phyloP scores from a whole-genome alignment of 2,329 filamentous ascomycete species.

The Epichloe typhina region DNA sequence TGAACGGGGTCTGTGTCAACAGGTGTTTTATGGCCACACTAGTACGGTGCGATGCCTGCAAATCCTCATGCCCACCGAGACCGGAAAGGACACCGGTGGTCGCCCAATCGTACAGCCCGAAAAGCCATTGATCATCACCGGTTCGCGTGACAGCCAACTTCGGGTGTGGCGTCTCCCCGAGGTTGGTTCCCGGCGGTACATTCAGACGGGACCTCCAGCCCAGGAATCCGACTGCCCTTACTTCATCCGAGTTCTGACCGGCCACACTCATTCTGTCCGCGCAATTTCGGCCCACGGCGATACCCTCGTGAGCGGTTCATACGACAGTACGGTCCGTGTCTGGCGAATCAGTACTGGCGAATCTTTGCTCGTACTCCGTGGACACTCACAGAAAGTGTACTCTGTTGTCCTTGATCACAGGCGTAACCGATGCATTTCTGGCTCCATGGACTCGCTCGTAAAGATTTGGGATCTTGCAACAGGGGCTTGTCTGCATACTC shows the following conservation, averaged over 20 bases:
- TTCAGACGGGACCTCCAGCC: conserved; percentile 62
- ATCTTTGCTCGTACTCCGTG: conserved; percentile 66
- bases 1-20: conserved; percentile 78
- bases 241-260: conserved; percentile 75
- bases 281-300: conserved; percentile 92
- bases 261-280: conserved; percentile 86
- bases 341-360: conserved; percentile 98
- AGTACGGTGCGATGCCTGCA: conserved; percentile 93
- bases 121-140: conserved; percentile 92
- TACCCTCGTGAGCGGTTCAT: conserved; percentile 92
- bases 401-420: conserved; percentile 88
- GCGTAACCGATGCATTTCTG: conserved; percentile 90
- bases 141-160: conserved; percentile 85
- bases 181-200: conserved; percentile 61
- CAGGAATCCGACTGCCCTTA: conserved; percentile 79
- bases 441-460: conserved; percentile 95
- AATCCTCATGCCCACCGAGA: conserved; percentile 76
- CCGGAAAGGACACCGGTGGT: conserved; percentile 59
- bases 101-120: conserved; percentile 78
- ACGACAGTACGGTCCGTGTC: conserved; percentile 87
- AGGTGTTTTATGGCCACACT: conserved; percentile 94
- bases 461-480: conserved; percentile 95
- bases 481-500: conserved; percentile 70
- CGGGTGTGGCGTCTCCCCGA: conserved; percentile 90
- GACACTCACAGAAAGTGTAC: conserved; percentile 89